Conservation (phyloP, 352 stramenopile genomes). For the Phytophthora macrochlamydospora region DNA sequence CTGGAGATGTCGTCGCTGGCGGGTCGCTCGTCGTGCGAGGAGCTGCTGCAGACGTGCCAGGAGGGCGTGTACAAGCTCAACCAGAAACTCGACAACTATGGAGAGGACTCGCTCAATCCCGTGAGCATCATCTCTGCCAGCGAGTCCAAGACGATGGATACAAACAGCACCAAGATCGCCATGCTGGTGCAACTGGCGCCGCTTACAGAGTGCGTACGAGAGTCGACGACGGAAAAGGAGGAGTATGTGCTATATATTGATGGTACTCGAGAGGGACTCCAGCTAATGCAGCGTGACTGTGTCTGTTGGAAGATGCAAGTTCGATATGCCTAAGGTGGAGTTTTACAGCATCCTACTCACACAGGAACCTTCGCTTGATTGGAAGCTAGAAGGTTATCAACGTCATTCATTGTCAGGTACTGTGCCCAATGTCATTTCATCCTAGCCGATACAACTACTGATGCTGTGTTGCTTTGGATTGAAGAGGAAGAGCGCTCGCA, state of each 20-base stretch:
- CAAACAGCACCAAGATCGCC: slow-evolving; percentile 49
- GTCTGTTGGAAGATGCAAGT: slow-evolving; percentile 45
- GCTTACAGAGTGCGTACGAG: slow-evolving; percentile 36
- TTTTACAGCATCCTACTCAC: slow-evolving; percentile 71
- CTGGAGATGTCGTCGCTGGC: slow-evolving; percentile 50
- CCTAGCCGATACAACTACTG: neutral
- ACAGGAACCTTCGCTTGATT: slow-evolving; percentile 32
- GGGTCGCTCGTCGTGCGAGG: slow-evolving; percentile 31
- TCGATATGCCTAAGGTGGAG: slow-evolving; percentile 64
- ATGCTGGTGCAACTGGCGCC: slow-evolving; percentile 65
- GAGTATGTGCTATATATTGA: neutral
- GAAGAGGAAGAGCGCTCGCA: slow-evolving; percentile 54
- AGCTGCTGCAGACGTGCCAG: slow-evolving; percentile 55
- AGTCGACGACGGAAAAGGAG: slow-evolving; percentile 13
- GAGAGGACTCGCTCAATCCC: slow-evolving; percentile 34
- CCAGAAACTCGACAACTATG: slow-evolving; percentile 39
- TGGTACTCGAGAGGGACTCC: neutral
- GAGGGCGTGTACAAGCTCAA: slow-evolving; percentile 58
- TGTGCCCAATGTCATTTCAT: neutral
- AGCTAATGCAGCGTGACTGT: slow-evolving; percentile 1
- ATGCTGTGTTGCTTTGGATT: neutral
- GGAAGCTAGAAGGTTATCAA: slow-evolving; percentile 65
- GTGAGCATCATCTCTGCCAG: slow-evolving; percentile 75
- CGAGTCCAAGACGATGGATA: slow-evolving; percentile 41
- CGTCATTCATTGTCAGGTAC: slow-evolving; percentile 56